A percentile compares a stretch with the other conserved stretches of the same genome.
Evolutionary conservation across 495 filamentous ascomycete species (phyloP).

Genomic region (Parachaetomium inaequale): DNA sequence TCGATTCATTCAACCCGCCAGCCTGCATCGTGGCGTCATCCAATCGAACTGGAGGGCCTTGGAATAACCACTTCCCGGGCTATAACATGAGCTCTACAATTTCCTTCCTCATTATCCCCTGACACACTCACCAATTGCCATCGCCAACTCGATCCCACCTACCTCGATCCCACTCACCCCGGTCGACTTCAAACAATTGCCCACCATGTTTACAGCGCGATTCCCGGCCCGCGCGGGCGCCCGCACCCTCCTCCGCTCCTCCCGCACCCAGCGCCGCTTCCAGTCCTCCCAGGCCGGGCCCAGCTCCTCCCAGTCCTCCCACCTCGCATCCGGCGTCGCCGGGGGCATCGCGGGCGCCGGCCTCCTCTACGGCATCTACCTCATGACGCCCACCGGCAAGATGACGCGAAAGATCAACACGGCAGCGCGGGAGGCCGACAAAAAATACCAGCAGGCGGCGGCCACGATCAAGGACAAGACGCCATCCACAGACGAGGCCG

Average conservation of each 20-base stretch:
- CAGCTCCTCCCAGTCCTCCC: conserved; percentile 34
- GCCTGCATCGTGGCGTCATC: too few relatives aligned
- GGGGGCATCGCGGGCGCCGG: conserved; percentile 40
- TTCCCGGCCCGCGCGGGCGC: not conserved
- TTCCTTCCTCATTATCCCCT: too few relatives aligned
- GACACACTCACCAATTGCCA: too few relatives aligned
- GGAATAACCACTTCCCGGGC: too few relatives aligned
- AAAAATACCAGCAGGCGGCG: conserved; percentile 50
- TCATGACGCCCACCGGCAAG: conserved; percentile 54
- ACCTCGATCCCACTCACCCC: not conserved
- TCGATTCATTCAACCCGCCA: too few relatives aligned
- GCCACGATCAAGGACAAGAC: conserved; percentile 50
- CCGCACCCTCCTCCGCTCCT: not conserved
- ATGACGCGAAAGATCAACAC: conserved; percentile 40
- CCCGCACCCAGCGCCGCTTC: conserved; percentile 4
- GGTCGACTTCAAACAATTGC: not conserved
- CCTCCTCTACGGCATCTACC: conserved; percentile 52
- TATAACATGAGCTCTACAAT: too few relatives aligned
- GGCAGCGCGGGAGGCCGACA: conserved; percentile 48
- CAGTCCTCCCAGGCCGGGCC: conserved; percentile 22
- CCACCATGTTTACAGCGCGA: not conserved
- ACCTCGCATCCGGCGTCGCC: conserved; percentile 48
- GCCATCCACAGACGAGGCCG: conserved; percentile 56
- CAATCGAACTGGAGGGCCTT: too few relatives aligned
- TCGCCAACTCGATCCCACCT: not conserved